Conservation (phyloP, 805 yeast genomes). For the Ogataea pilisensis region DNA sequence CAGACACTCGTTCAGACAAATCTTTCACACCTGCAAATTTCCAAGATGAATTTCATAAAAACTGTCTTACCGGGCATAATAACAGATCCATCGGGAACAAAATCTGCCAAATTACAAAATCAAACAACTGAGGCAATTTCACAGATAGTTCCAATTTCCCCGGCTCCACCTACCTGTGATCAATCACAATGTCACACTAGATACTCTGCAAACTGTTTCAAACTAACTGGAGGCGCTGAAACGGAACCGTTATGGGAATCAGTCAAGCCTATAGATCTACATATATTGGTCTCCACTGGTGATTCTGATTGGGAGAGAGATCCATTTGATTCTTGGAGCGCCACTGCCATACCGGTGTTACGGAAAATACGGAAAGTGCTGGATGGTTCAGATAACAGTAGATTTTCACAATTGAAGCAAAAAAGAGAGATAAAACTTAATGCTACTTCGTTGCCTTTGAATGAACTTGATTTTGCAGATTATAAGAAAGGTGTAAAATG, state of each 20-base stretch:
- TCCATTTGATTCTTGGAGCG: constrained; percentile 43
- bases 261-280: constrained; percentile 65
- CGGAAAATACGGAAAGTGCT: constrained; percentile 18
- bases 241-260: constrained; percentile 58
- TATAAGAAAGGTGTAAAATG: constrained; percentile 43
- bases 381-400: constrained; percentile 3
- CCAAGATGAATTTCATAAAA: too few species aligned
- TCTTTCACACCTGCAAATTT: too few species aligned
- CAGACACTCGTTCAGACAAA: too few species aligned
- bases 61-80: too few species aligned
- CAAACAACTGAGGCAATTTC: constrained; percentile 29
- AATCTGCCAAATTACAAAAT: too few species aligned
- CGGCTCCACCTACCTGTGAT: constrained; percentile 51
- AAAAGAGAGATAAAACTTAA: constrained; percentile 13
- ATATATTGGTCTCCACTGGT: constrained; percentile 79
- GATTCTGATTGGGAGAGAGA: constrained; percentile 81
- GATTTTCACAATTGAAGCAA: not conserved
- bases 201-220: constrained; percentile 26
- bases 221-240: constrained; percentile 32
- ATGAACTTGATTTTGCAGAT: constrained; percentile 35
- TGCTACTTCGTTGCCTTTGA: constrained; percentile 20
- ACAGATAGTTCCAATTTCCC: constrained; percentile 40
- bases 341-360: constrained; percentile 19
- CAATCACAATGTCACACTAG: constrained; percentile 40
- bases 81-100: too few species aligned